Base-by-base conservation (phyloP, 2,329 filamentous ascomycete species). In the Gaeumannomyces tritici region DNA sequence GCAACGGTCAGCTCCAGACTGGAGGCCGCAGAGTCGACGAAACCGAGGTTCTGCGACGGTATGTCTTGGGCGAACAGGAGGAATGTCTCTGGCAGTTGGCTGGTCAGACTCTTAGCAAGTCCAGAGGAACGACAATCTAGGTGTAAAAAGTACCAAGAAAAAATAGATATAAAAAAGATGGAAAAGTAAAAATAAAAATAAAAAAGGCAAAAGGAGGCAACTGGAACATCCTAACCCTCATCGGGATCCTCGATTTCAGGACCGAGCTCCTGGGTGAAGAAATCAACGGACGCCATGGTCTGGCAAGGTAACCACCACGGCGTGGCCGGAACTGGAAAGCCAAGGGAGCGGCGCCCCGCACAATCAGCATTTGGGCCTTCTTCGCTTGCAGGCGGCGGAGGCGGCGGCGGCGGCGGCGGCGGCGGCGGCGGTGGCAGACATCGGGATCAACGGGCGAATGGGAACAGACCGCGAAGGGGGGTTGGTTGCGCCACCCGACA, bases 31-130 rank as follows among this genome's bases (percentile, higher is more conserved):
- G 89, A 79, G 72, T 96, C 88, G 66, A 98, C 77, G 74, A 97
- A 95, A 70, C 93, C 95, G 12, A 98, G 86, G 68, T 92, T 87
- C 62, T 86, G 84, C 15, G 89, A 89, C 0, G 89, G 86, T 29
- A 91, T 84, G 24, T 85, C 77, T 71, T 89, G 86, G 56, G 91
- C 88, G 78, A 96, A 97, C 62, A 97, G 81, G 51, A 93, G 76
- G 71, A 96, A 97, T 5, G 91, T 90, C 77, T 98, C 93, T 96
- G 28, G 2, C 9, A 12, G 29, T 9, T 51, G 42, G n/a, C 42
- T 9, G 13, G 42, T 51, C 42, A 51, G 42, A 51, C 7, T 42
- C n/a, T n/a, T n/a, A n/a, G 60, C 27, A 24, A 35, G 31, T n/a
- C n/a, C 24, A 42, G 8, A 57, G 64, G 59, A 63, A 66, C 61